These are phyloP conservation scores for Lachnellula willkommii DNA, from an alignment of 2,329 filamentous ascomycete species.

Conservation along the genomic window DNA sequence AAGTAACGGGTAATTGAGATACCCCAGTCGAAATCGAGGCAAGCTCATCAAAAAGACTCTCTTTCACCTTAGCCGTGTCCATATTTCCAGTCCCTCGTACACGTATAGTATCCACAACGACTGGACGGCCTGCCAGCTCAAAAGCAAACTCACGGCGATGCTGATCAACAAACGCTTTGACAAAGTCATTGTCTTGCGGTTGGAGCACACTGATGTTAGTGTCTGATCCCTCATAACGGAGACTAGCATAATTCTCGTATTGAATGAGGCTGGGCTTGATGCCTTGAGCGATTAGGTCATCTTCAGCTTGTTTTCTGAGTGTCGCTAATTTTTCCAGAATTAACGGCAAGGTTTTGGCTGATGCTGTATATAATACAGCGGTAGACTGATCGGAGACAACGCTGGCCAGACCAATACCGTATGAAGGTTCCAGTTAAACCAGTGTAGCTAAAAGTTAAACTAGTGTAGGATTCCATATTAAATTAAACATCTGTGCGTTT, in stretches of 20 bases:
- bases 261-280: conserved; percentile 67
- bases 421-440: no score
- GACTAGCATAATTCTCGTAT: conserved; percentile 87
- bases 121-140: conserved; percentile 72
- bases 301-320: neutral
- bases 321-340: neutral
- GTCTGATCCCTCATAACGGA: conserved; percentile 83
- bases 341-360: conserved; percentile 30
- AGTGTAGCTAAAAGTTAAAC: no score
- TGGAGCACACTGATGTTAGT: conserved; percentile 81
- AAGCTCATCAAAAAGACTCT: conserved; percentile 1
- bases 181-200: conserved; percentile 61
- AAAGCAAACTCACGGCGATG: conserved; percentile 90
- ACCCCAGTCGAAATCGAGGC: neutral
- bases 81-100: conserved; percentile 67
- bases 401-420: conserved; percentile 84
- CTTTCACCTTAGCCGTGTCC: neutral
- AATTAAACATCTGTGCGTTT: no score
- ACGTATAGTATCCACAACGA: conserved; percentile 82
- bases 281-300: conserved; percentile 55
- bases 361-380: neutral
- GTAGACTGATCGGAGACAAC: conserved; percentile 72
- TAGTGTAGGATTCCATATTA: no score
- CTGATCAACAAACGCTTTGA: conserved; percentile 72
- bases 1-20: no score